Percentiles rank a stretch among this genome's conserved stretches.
Evolutionary conservation across 805 yeast genomes (phyloP).

Genomic region (Kluyveromyces lactis): DNA sequence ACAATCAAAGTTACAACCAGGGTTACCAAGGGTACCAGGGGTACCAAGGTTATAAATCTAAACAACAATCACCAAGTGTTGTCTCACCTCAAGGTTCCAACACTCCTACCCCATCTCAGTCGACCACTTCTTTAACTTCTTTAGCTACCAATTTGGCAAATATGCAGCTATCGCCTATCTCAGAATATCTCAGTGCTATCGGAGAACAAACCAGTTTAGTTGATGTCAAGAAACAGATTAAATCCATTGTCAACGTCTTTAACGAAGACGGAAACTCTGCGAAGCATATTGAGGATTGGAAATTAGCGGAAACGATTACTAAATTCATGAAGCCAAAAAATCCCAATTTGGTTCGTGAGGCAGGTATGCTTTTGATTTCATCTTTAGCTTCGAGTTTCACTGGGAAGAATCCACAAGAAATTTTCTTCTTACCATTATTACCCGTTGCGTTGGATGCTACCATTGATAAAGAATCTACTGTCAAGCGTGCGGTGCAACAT

Average conservation of each 20-base stretch:
- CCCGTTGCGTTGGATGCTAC: conserved; percentile 58
- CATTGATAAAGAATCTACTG: conserved; percentile 82
- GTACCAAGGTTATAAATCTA: conserved; percentile 17
- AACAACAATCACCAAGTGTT: conserved; percentile 24
- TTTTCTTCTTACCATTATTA: conserved; percentile 58
- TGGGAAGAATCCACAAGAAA: conserved; percentile 66
- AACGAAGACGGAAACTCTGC: conserved; percentile 34
- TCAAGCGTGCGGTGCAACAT: conserved; percentile 77
- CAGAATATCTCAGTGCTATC: conserved; percentile 38
- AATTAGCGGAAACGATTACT: conserved; percentile 50
- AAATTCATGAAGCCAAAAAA: conserved; percentile 69
- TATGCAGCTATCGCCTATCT: conserved; percentile 57
- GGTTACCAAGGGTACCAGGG: conserved; percentile 10
- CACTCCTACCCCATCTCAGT: conserved; percentile 38
- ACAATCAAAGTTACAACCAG: conserved; percentile 7
- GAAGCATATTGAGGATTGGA: conserved; percentile 50
- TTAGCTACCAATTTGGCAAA: conserved; percentile 63
- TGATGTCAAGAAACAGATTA: conserved; percentile 30
- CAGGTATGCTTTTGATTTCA: conserved; percentile 55
- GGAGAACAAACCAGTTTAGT: conserved; percentile 28
- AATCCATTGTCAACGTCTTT: conserved; percentile 40
- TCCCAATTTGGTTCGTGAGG: conserved; percentile 67
- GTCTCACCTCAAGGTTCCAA: conserved; percentile 29
- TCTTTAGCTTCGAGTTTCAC: conserved; percentile 54
- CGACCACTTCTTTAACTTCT: conserved; percentile 67